These are phyloP conservation scores for Fusarium solani-melongenae DNA, from an alignment of 2,329 filamentous ascomycete genomes.

Conservation along the genomic window DNA sequence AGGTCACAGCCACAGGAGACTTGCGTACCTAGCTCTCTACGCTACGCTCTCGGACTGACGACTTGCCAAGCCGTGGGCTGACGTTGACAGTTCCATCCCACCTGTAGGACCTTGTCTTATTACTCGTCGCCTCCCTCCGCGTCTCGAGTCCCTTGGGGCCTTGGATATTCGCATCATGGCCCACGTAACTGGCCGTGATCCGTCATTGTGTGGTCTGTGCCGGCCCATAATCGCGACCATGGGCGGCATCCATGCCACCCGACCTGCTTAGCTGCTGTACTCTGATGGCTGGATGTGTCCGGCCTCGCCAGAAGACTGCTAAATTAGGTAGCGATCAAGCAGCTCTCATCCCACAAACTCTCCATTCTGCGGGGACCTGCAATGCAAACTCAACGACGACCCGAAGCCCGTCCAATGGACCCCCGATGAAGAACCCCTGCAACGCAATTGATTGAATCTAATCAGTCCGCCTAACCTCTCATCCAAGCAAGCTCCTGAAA, in stretches of 20 bases:
- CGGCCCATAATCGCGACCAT: slow-evolving; percentile 2
- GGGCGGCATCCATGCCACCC: background rate
- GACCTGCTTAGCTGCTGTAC: background rate
- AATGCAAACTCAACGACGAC: slow-evolving; percentile 21
- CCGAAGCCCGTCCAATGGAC: slow-evolving; percentile 17
- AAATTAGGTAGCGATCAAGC: slow-evolving; percentile 5
- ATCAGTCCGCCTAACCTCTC: slow-evolving; percentile 4
- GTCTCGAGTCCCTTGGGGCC: slow-evolving; percentile 1
- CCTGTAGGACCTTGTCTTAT: slow-evolving; percentile 4
- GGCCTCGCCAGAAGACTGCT: slow-evolving; percentile 18
- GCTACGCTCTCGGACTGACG: slow-evolving; percentile 8
- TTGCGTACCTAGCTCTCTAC: slow-evolving; percentile 21
- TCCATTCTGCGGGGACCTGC: slow-evolving; percentile 21
- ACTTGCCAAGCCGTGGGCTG: slow-evolving; percentile 40
- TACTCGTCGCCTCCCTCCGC: background rate
- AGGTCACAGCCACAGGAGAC: slow-evolving; percentile 38
- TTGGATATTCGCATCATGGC: slow-evolving; percentile 8
- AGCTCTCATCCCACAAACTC: slow-evolving; percentile 9
- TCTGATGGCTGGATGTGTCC: slow-evolving; percentile 10
- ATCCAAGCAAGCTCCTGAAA: slow-evolving; percentile 8
- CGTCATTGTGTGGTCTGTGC: slow-evolving; percentile 17
- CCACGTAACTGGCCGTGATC: slow-evolving; percentile 3
- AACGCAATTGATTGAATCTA: slow-evolving; percentile 6
- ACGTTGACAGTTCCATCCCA: slow-evolving; percentile 36
- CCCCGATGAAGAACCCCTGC: slow-evolving; percentile 25